Evolutionary conservation across 2,329 filamentous ascomycete species (phyloP), one percentile per base, ranked within the genome.

Genomic region (Phialophora chinensis): DNA sequence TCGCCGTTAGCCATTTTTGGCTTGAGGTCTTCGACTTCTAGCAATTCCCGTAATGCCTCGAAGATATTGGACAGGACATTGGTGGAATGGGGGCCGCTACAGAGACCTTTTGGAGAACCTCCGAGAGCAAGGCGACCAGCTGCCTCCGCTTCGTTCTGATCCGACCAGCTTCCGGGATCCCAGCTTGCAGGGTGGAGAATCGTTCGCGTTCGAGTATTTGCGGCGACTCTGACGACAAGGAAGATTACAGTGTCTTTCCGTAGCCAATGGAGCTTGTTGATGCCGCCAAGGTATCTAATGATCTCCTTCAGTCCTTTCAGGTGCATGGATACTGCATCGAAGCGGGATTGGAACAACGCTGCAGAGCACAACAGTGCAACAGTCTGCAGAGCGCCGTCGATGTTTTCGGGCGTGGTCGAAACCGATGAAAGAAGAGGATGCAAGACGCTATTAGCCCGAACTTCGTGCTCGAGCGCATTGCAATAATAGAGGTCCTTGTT

Each of bases 381-480:
- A 35, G 33, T 35, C 33, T 35, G 33, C 10, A 35, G 33, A 35
- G 10, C 33, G 11, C 10, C 33, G 33, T 12, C 33, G 33, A 35
- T 35, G 33, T 35, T 35, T 10, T 12, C 33, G 33, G 33, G 33
- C 11, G 33, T 35, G 33, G 10, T 35, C 33, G 33, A 11, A 35
- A 35, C 31, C 57, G 62, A 17, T 20, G 23, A 20, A 20, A 33
- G 25, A 20, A 59, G 11, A 23, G 54, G 54, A 17, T 47, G 38
- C 44, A 64, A 35, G 6, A 14, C 62, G 8, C n/a, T 29, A 7
- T 53, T 59, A 3, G 2, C 38, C 29, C 33, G 44, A 11, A 33
- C 14, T 49, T 52, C 62, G 33, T 64, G 62, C n/a, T 64, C 42
- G 12, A 25, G 47, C 1, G 49, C 44, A n/a, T 47, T 35, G n/a